These are phyloP conservation scores for Kodamaea jinghongensis DNA, from an alignment of 805 yeast species.

Conservation along the genomic window DNA sequence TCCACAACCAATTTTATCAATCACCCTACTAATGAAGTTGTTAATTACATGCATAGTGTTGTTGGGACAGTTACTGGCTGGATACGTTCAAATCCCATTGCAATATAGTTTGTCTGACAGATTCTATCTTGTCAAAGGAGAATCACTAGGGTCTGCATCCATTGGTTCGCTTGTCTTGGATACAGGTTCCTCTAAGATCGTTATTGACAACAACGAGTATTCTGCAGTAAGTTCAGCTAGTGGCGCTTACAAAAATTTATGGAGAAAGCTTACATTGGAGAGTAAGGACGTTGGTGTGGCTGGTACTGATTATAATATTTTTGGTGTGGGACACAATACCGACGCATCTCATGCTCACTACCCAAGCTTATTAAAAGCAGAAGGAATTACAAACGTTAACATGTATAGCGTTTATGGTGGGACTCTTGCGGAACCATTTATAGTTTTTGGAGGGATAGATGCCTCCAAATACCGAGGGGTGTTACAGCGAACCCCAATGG, in stretches of 20 bases:
- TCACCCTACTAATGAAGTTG: no score
- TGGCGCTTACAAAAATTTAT: no score
- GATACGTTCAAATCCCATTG: conserved; percentile 1
- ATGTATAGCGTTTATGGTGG: conserved; percentile 16
- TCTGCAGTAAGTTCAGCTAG: no score
- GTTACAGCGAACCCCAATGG: conserved; percentile 16
- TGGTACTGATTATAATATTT: conserved; percentile 10
- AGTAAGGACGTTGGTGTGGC: no score
- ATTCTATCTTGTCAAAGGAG: conserved; percentile 12
- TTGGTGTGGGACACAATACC: conserved; percentile 17
- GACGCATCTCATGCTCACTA: conserved; percentile 12
- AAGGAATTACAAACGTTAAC: conserved; percentile 10
- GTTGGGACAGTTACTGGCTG: not conserved
- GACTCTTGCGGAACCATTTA: conserved; percentile 3
- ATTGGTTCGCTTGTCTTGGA: conserved; percentile 10
- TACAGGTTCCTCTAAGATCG: conserved; percentile 13
- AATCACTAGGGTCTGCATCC: no score
- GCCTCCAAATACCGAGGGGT: conserved; percentile 24
- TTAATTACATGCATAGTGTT: no score
- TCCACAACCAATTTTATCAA: no score
- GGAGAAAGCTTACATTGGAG: no score
- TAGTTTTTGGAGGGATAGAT: conserved; percentile 35
- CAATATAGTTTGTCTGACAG: not conserved
- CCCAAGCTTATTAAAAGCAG: conserved; percentile 14
- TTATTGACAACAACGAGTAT: conserved; percentile 1